phyloP scores from a whole-genome alignment of 2,329 filamentous ascomycete genomes.

The Calcarisporium arbuscula region DNA sequence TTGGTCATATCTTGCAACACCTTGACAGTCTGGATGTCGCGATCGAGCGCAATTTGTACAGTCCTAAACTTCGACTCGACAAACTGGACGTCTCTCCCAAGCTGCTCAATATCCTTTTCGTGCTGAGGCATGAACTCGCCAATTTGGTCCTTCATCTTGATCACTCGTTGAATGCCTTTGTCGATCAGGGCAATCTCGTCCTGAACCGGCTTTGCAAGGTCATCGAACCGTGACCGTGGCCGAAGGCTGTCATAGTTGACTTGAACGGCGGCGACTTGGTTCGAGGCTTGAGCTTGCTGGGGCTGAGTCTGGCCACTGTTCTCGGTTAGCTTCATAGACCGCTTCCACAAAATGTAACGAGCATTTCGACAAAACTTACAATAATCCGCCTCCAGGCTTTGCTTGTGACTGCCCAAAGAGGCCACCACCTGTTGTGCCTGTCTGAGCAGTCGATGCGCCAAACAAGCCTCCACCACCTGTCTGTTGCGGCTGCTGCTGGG shows the following conservation, averaged over 20 bases:
- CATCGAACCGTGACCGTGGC: slow-evolving; percentile 85
- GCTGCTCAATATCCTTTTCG: slow-evolving; percentile 39
- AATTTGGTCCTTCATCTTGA: slow-evolving; percentile 70
- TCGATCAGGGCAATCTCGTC: slow-evolving; percentile 73
- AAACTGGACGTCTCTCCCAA: slow-evolving; percentile 41
- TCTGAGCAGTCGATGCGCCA: slow-evolving; percentile 15
- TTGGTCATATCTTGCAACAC: slow-evolving; percentile 53
- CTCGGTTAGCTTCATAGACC: too few species aligned
- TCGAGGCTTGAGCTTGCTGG: slow-evolving; percentile 29
- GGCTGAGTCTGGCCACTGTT: slow-evolving; percentile 23
- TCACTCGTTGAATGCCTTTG: slow-evolving; percentile 71
- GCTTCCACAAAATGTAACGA: too few species aligned
- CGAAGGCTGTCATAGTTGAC: slow-evolving; percentile 75
- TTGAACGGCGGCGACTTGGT: slow-evolving; percentile 63
- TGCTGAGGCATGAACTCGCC: slow-evolving; percentile 59
- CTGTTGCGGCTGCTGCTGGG: slow-evolving; percentile 15
- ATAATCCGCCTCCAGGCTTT: slow-evolving; percentile 23
- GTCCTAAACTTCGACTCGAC: slow-evolving; percentile 42
- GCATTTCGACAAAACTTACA: slow-evolving; percentile 18
- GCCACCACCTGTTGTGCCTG: slow-evolving; percentile 14
- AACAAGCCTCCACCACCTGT: slow-evolving; percentile 22
- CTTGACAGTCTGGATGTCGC: slow-evolving; percentile 57
- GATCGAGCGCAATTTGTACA: slow-evolving; percentile 37
- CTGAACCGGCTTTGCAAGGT: slow-evolving; percentile 77
- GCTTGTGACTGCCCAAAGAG: slow-evolving; percentile 29